Conservation (phyloP, 768 basidiomycete species). For the Boletus rubroflammeus region DNA sequence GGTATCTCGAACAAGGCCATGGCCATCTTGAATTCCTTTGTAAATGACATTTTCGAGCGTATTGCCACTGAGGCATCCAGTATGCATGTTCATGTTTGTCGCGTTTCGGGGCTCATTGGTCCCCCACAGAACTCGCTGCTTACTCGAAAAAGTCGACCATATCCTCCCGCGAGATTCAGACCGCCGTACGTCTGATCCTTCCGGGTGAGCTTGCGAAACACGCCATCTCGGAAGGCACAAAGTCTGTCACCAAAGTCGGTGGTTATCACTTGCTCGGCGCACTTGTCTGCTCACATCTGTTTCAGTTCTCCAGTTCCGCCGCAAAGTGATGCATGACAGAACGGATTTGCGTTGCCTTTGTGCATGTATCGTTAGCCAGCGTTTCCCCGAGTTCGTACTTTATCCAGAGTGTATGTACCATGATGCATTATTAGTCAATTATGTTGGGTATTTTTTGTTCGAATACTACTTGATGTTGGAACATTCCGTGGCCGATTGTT, state of each 20-base stretch:
- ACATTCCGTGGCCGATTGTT: neutral
- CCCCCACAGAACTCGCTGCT: conserved; percentile 76
- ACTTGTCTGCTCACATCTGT: conserved; percentile 11
- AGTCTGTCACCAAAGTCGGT: conserved; percentile 81
- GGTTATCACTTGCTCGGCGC: neutral
- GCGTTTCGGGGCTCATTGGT: neutral
- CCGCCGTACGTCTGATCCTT: conserved; percentile 92
- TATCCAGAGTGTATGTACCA: conserved; percentile 14
- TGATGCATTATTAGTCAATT: conserved; percentile 19
- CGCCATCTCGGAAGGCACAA: conserved; percentile 79
- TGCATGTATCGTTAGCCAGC: conserved; percentile 26
- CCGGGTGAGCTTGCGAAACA: conserved; percentile 91
- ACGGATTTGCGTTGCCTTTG: neutral
- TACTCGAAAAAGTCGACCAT: conserved; percentile 99
- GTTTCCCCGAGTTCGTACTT: conserved; percentile 23
- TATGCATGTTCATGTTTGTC: conserved; percentile 32
- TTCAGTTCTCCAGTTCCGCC: conserved; percentile 68
- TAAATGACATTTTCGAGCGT: conserved; percentile 94
- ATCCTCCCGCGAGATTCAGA: conserved; percentile 97
- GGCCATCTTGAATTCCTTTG: conserved; percentile 95
- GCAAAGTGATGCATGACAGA: conserved; percentile 47
- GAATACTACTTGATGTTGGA: neutral
- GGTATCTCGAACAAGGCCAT: conserved; percentile 99
- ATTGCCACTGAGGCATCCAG: conserved; percentile 89
- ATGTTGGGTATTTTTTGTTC: conserved; percentile 4